Evolutionary conservation across 768 basidiomycete genomes (phyloP), one percentile per base, ranked within the genome.

Genomic region (Tulasnella sp.): DNA sequence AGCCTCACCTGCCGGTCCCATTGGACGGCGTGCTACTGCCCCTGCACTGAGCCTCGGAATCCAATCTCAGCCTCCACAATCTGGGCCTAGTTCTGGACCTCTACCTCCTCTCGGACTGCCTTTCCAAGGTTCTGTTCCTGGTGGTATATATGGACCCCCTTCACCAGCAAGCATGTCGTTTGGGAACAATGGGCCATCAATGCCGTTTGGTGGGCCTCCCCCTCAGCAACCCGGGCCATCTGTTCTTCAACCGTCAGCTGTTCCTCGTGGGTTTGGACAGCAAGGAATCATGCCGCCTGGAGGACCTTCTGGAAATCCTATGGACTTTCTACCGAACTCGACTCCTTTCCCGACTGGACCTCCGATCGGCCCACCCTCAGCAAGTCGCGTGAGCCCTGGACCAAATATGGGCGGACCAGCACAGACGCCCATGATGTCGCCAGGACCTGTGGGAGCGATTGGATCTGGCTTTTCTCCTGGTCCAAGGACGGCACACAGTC

Each of bases 101-200:
- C 27, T 46, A 19, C 44, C 75, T 52, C 73, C 73, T 40, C 27
- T 48, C 6, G 40, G 46, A 42, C 31, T 12, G 18, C 73, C 73
- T 38, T 74, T 56, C 56, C 75, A 76, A 39, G 38, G 24, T 31
- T 31, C 75, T 39, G 24, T 48, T 76, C 27, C 56, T 21, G 56
- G 39, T n/a, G 27, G 42, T 18, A 18, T 71, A 3, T 79, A 73
- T 46, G 71, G 71, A 34, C 78, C 78, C 12, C 78, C 78, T 39
- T 79, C 78, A 24, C 78, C 78, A 31, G 73, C 78, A 36, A 39
- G 38, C n/a, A 79, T 79, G 78, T 48, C 62, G 42, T 79, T 79
- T 21, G 44, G 71, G 5, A 62, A 62, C 34, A 21, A 36, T 19
- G 40, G 44, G 31, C 56, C 52, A 38, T 77, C 76, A 42, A 56